Base-by-base conservation (phyloP, 2,329 filamentous ascomycete genomes). In the Calonectria montana region DNA sequence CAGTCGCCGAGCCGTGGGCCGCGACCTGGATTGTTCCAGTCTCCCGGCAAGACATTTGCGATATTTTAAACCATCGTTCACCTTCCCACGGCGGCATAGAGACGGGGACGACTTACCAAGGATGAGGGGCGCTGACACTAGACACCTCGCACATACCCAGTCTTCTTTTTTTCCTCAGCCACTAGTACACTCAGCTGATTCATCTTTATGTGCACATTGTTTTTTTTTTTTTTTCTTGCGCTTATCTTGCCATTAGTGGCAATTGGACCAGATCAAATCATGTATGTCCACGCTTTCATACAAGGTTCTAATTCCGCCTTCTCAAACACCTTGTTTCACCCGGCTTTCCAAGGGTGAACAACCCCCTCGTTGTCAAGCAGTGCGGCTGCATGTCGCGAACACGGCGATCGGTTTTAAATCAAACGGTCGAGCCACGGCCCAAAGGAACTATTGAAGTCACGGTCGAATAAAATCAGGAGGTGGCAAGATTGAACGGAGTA, bases 81-180 rank as follows among this genome's bases (percentile, higher is more conserved):
- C 43, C 47, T 23, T 55, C 18, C 21, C n/a, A 23, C 21, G 29
- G 53, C 23, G n/a, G 53, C 31, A 59, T 39, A 21, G 53, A 39
- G 53, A 39, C 31, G 15, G 18, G 4, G 21, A 35, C 31, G 3
- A 35, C 6, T 21, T 15, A n/a, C 29, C 35, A 37, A 25, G 31
- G 35, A 59, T 57, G 53, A 59, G 53, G 31, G 53, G 53, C 53
- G 21, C 53, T 39, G 53, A 59, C 31, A 39, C 53, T 39, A 18
- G 18, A 21, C n/a, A 18, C n/a, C 9, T 4, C 21, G 41, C 13
- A 23, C 43, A 47, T 23, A 59, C 31, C 37, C 53, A 25, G 31
- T 35, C 53, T 59, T 59, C 53, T 21, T 59, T 21, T 59, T 59
- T 59, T 59, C 29, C 31, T 37, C 53, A 39, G 53, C 53, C 53